Conservation (phyloP, 2,329 filamentous ascomycete species). For the Pyrenochaeta sp. region DNA sequence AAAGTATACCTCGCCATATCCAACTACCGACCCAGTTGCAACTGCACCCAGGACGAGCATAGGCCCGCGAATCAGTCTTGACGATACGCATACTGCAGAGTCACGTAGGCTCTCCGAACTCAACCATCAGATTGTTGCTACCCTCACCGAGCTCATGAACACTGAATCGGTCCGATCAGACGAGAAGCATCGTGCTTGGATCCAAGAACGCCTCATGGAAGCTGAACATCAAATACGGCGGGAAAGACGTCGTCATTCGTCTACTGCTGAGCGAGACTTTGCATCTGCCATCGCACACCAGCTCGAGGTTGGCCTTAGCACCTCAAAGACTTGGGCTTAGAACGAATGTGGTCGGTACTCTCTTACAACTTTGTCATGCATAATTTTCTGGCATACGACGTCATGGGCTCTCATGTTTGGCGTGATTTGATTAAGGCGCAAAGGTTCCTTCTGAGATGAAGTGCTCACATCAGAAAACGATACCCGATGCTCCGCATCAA, state of each 20-base stretch:
- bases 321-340: conserved; percentile 41
- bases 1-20: conserved; percentile 32
- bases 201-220: conserved; percentile 63
- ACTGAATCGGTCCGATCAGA: conserved; percentile 60
- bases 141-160: conserved; percentile 63
- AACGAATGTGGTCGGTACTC: not conserved
- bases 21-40: conserved; percentile 35
- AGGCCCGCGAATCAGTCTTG: conserved; percentile 30
- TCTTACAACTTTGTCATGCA: not conserved
- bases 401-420: conserved; percentile 5
- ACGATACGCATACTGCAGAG: conserved; percentile 50
- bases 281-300: conserved; percentile 48
- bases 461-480: conserved; percentile 42
- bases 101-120: conserved; percentile 58
- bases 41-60: conserved; percentile 23
- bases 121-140: conserved; percentile 63
- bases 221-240: conserved; percentile 60
- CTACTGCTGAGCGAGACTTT: conserved; percentile 44
- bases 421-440: conserved; percentile 20
- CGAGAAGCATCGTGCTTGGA: conserved; percentile 56
- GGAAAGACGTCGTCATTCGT: conserved; percentile 51
- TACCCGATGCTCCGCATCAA: conserved; percentile 22
- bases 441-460: conserved; percentile 38
- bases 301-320: conserved; percentile 36
- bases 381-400: conserved; percentile 5